Percentiles rank a stretch among this genome's conserved stretches.
Evolutionary conservation across 768 basidiomycete species (phyloP).

Genomic region (Termitomyces sp.): DNA sequence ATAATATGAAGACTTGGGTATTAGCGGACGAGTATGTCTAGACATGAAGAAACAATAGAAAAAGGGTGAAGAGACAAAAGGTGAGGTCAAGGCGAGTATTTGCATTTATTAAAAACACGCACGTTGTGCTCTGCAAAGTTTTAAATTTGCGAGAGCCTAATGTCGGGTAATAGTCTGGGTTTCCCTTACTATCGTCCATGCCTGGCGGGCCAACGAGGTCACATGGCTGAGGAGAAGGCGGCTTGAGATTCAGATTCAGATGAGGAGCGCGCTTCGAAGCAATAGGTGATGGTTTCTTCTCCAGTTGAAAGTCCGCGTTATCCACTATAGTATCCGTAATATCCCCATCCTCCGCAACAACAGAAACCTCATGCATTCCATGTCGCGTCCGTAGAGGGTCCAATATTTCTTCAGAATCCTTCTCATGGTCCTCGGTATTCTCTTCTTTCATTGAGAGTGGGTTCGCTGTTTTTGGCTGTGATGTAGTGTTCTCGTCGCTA

Average conservation of each 20-base stretch:
- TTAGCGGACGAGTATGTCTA: constrained; percentile 41
- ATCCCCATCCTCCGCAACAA: constrained; percentile 21
- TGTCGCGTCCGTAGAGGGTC: constrained; percentile 9
- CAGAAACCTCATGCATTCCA: constrained; percentile 12
- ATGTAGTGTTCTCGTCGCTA: constrained; percentile 2
- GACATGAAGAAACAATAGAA: constrained; percentile 3
- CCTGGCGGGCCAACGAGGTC: constrained; percentile 51
- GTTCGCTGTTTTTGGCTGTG: neutral
- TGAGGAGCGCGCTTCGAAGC: constrained; percentile 35
- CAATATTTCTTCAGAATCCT: constrained; percentile 1
- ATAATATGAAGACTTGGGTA: constrained; percentile 82
- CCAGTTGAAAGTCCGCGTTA: constrained; percentile 19
- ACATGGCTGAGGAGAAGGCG: constrained; percentile 65
- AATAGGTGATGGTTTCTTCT: constrained; percentile 25
- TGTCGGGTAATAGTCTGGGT: constrained; percentile 40
- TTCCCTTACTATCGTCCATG: constrained; percentile 32
- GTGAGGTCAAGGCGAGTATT: constrained; percentile 6
- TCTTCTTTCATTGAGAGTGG: neutral
- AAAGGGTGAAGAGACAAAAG: constrained; percentile 2
- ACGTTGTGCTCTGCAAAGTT: constrained; percentile 41
- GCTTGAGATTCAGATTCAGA: constrained; percentile 47
- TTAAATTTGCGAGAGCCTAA: constrained; percentile 39
- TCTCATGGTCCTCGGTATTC: neutral
- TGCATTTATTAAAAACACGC: constrained; percentile 21
- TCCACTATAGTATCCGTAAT: constrained; percentile 24